phyloP scores from a whole-genome alignment of 2,329 filamentous ascomycete genomes.

The Fusarium floridanum region DNA sequence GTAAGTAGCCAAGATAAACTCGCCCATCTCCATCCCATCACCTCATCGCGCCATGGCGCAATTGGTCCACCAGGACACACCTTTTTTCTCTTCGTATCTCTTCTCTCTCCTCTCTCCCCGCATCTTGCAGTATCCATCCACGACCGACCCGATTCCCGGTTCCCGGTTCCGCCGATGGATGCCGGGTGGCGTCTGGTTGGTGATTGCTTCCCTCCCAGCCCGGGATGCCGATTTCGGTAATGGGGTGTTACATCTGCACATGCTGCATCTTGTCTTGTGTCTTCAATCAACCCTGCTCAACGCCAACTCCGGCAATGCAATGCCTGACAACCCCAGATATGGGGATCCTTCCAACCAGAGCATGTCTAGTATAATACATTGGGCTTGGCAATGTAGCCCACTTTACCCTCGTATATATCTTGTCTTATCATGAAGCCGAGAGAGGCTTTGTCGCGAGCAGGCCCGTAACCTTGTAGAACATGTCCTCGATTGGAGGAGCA shows the following conservation, averaged over 20 bases:
- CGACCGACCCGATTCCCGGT: conserved; percentile 28
- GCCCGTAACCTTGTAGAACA: conserved; percentile 79
- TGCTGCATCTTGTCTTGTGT: conserved; percentile 6
- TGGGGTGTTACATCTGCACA: conserved; percentile 2
- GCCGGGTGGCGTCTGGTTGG: conserved; percentile 36
- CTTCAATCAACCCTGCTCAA: conserved; percentile 31
- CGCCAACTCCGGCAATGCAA: conserved; percentile 27
- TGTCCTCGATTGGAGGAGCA: conserved; percentile 78
- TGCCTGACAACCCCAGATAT: conserved; percentile 19
- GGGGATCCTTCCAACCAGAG: conserved; percentile 24
- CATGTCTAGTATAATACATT: conserved; percentile 37
- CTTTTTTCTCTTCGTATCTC: conserved; percentile 23
- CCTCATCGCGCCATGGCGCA: conserved; percentile 50
- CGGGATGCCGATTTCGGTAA: conserved; percentile 26
- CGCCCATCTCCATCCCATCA: conserved; percentile 36
- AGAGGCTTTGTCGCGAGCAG: conserved; percentile 69
- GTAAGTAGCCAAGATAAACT: conserved; percentile 20
- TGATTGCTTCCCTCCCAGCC: conserved; percentile 27
- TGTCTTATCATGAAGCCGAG: conserved; percentile 39
- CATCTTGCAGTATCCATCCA: conserved; percentile 22
- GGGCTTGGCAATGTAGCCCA: conserved; percentile 14
- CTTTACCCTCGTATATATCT: conserved; percentile 29
- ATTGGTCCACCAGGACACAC: conserved; percentile 49
- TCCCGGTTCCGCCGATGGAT: conserved; percentile 19
- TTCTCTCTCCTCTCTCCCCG: conserved; percentile 24